Evolutionary conservation across 1,284 basidiomycete species (phyloP).

Genomic region (Vanrija sp.): DNA sequence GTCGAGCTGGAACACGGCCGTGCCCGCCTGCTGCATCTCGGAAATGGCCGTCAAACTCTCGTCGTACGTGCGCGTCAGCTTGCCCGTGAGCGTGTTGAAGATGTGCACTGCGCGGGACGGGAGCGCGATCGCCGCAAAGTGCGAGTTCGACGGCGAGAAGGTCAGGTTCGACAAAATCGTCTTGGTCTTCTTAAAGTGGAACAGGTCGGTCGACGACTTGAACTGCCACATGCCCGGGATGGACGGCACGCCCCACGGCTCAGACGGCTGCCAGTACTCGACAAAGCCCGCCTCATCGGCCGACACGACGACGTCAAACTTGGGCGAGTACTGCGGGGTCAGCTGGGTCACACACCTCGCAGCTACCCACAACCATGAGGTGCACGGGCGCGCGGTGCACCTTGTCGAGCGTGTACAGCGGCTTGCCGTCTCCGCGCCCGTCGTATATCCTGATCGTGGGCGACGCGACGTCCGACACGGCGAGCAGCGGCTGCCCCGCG

Average conservation of each 20-base stretch:
- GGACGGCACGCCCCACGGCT: constrained; percentile 79
- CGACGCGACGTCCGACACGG: constrained; percentile 76
- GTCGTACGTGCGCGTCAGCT: constrained; percentile 88
- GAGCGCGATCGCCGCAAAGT: constrained; percentile 87
- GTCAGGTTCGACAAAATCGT: constrained; percentile 85
- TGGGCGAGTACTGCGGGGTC: constrained; percentile 71
- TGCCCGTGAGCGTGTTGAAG: constrained; percentile 86
- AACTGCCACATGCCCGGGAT: constrained; percentile 78
- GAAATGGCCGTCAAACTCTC: constrained; percentile 87
- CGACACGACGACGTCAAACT: constrained; percentile 86
- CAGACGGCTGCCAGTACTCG: constrained; percentile 90
- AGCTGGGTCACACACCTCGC: background rate
- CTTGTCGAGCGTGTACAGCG: constrained; percentile 67
- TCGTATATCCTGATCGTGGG: constrained; percentile 86
- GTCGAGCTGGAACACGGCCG: constrained; percentile 83
- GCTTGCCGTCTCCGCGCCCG: constrained; percentile 74
- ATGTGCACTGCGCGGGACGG: constrained; percentile 89
- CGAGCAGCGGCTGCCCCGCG: constrained; percentile 80
- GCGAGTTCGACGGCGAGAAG: constrained; percentile 78
- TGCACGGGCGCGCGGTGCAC: constrained; percentile 86
- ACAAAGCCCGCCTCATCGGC: constrained; percentile 92
- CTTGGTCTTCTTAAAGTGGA: constrained; percentile 98
- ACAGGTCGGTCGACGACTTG: constrained; percentile 89
- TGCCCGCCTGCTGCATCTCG: constrained; percentile 95
- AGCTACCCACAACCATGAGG: constrained; percentile 70